These are phyloP conservation scores for Glycyrrhiza uralensis DNA, from an alignment of 306 rosid species.

Conservation along the genomic window DNA sequence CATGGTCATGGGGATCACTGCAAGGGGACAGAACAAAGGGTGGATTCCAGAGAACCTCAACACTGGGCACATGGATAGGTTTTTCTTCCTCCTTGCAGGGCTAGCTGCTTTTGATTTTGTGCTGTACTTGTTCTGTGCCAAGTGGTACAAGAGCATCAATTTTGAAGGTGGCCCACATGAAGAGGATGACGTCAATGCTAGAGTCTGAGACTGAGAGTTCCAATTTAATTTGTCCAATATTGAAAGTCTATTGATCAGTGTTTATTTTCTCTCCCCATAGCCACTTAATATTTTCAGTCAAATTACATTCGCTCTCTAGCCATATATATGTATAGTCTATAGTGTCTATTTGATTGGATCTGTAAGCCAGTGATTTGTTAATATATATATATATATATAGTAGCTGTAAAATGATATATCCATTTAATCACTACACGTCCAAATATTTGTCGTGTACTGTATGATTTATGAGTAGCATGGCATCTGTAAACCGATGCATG, in stretches of 20 bases:
- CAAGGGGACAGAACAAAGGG: slow-evolving; percentile 36
- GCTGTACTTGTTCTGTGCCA: slow-evolving; percentile 46
- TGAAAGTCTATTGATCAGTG: too few species aligned
- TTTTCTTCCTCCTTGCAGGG: slow-evolving; percentile 53
- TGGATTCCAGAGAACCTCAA: slow-evolving; percentile 63
- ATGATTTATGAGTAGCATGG: background rate
- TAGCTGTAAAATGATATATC: too few species aligned
- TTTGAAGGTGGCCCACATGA: slow-evolving; percentile 23
- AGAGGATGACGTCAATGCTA: background rate
- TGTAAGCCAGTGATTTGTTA: background rate
- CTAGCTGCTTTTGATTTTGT: slow-evolving; percentile 49
- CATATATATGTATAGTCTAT: too few species aligned
- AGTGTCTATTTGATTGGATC: too few species aligned
- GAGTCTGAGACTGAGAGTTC: slow-evolving; percentile 19
- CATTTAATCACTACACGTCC: too few species aligned
- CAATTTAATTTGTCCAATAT: background rate
- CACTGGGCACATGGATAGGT: slow-evolving; percentile 58
- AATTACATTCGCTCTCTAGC: too few species aligned
- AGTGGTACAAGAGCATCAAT: slow-evolving; percentile 42
- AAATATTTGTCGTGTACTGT: background rate
- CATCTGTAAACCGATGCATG: background rate
- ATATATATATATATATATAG: too few species aligned
- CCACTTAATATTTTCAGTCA: too few species aligned
- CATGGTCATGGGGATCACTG: slow-evolving; percentile 46
- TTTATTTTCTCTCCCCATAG: too few species aligned